Base-by-base conservation (phyloP, 1,139 yeast genomes). In the Kodamaea fungicola region DNA sequence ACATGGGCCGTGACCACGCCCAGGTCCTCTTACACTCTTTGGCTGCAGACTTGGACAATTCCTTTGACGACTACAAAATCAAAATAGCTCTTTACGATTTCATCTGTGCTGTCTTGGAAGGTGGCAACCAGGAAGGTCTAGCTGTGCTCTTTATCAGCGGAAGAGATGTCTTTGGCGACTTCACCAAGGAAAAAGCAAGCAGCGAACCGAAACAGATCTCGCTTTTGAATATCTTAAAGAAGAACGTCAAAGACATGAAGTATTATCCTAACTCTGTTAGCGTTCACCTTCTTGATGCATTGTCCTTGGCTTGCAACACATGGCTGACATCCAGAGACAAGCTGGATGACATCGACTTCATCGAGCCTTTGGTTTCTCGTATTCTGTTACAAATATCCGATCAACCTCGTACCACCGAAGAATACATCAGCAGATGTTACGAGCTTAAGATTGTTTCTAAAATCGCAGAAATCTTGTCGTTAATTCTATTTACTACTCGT, bases 111-210 rank as follows among this genome's bases (percentile, higher is more conserved):
- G 82, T 87, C 5, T 73, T 86, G 71, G 78, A 76, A 45, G 37
- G 37, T 6, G 81, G 87, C 7, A 78, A 82, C 41, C 97, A 92
- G 61, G 95, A 89, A 54, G 97, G 97, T 1, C 62, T 90, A 23
- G 74, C 95, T 1, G 84, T 86, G 35, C 67, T 86, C 32, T 77
- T 92, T 43, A 67, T 88, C 31, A 83, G 87, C 34, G 96, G 95
- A 1, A 64, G 76, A 42, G 83, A 81, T 45, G 76, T 67, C 4
- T 71, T 69, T 43, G 68, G 67, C 1, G 70, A 64, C 35, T 52
- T 61, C 33, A 54, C 57, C 2, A 51, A 53, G 25, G 38, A 43
- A 39, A 28, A 41, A 31, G 7, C 24, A 7, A 26, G 31, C 8
- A 56, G 32, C 44, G 61, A 42, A 30, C 49, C 33, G 43, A 50